These are phyloP conservation scores for Hypericum androsaemum DNA, from an alignment of 345 rosid genomes.

Conservation along the genomic window DNA sequence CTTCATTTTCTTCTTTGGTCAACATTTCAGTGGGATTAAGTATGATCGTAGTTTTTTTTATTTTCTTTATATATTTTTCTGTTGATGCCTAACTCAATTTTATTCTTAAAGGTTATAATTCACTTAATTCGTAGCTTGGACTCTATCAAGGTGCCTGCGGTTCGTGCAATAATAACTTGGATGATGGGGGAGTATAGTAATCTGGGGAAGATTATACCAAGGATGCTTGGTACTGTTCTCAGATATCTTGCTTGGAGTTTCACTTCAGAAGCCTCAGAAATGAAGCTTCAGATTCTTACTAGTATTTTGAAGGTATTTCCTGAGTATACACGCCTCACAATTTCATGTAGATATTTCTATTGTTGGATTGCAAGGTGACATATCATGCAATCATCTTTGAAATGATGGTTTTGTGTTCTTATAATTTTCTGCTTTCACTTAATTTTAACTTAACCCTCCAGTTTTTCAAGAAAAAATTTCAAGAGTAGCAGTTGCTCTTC, in stretches of 20 bases:
- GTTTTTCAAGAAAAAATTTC: too few relatives aligned
- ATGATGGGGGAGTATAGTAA: conserved; percentile 79
- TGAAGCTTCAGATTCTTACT: conserved; percentile 87
- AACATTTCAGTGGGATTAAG: too few relatives aligned
- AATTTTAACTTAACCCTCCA: too few relatives aligned
- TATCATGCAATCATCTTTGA: too few relatives aligned
- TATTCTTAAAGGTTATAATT: conserved; percentile 50
- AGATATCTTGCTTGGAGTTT: conserved; percentile 88
- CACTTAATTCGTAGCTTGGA: conserved; percentile 76
- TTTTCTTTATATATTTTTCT: neutral
- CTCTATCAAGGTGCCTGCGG: conserved; percentile 73
- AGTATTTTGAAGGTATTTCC: conserved; percentile 55
- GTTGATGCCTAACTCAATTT: neutral
- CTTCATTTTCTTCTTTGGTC: too few relatives aligned
- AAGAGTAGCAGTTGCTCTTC: conserved; percentile 3
- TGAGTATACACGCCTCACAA: neutral
- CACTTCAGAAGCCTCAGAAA: conserved; percentile 69
- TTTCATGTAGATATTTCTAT: neutral
- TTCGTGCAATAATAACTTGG: conserved; percentile 90
- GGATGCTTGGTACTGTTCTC: conserved; percentile 60
- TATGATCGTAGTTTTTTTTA: too few relatives aligned
- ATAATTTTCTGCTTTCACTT: too few relatives aligned
- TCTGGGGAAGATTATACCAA: conserved; percentile 64
- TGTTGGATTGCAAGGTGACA: too few relatives aligned
- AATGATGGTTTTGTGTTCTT: too few relatives aligned